Conservation (phyloP, 768 basidiomycete genomes). For the Amanita fuliginea region DNA sequence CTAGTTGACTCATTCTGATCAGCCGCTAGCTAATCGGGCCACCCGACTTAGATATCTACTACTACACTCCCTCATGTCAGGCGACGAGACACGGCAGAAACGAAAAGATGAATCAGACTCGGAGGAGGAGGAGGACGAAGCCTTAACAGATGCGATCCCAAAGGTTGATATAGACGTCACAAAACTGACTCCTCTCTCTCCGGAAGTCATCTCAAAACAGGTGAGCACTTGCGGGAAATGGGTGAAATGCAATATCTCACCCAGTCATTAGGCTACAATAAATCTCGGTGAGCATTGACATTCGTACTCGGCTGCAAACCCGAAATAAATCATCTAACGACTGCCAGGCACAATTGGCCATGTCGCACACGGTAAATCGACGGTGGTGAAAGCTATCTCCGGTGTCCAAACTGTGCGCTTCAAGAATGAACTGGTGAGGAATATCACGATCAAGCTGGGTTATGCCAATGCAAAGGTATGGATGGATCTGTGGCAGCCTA, state of each 20-base stretch:
- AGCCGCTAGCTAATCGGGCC: neutral
- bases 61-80: conserved; percentile 35
- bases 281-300: conserved; percentile 55
- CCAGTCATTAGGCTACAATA: conserved; percentile 76
- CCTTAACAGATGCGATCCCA: conserved; percentile 40
- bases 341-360: conserved; percentile 88
- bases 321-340: conserved; percentile 10
- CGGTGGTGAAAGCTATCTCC: conserved; percentile 97
- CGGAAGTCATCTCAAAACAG: conserved; percentile 87
- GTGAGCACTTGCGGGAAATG: conserved; percentile 27
- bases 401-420: conserved; percentile 98
- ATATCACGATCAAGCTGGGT: conserved; percentile 98
- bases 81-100: conserved; percentile 59
- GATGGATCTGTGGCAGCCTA: neutral
- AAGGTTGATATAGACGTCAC: conserved; percentile 70
- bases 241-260: neutral
- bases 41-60: neutral
- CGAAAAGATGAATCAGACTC: conserved; percentile 58
- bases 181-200: conserved; percentile 79
- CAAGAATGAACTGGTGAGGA: conserved; percentile 97
- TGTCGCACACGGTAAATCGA: conserved; percentile 96
- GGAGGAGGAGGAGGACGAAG: conserved; percentile 59
- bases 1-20: conserved; percentile 5
- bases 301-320: conserved; percentile 1
- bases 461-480: conserved; percentile 97